Evolutionary conservation across 805 yeast species (phyloP), one percentile per base, ranked within the genome.

Genomic region (Lipomyces chichibuensis): DNA sequence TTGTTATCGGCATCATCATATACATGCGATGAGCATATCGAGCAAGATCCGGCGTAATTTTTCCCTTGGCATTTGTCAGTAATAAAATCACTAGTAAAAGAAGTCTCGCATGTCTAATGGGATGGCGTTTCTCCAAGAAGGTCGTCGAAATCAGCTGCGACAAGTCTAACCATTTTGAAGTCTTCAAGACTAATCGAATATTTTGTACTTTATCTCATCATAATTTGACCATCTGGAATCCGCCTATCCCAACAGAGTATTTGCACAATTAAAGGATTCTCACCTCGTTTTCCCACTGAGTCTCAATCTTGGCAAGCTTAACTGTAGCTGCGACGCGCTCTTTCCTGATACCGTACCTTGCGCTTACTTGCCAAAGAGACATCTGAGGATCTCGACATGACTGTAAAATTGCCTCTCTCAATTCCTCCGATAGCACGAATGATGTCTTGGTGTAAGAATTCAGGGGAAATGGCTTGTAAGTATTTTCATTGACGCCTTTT

Each of bases 311-410:
- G 69, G 84, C 82, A 70, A 94, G 83, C 76, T 85, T 87, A 32
- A 90, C 80, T 65, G 94, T 83, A n/a, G 98, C 98, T 75, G 93
- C 97, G 25, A 95, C 83, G 77, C 98, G 86, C 62, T 92, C 90
- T 69, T 92, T 85, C 75, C 91, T 90, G 71, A 94, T 81, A 2
- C 96, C 94, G 75, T 87, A 88, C 74, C 85, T 85, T 70, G 88
- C 85, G 11, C 97, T 93, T 57, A 91, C 87, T 71, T 87, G 88
- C 49, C 49, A 43, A 76, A 90, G 94, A 27, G 88, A 79, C 55
- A 89, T 83, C 56, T 86, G 85, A 37, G 85, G 84, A 54, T 80
- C 82, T 20, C 77, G 80, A 63, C 85, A 80, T 62, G 87, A 92
- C 57, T 82, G 79, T 65, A 85, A 83, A 37, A 95, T 88, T 55